Base-by-base conservation (phyloP, 495 filamentous ascomycete species). In the Penicillium soppii region DNA sequence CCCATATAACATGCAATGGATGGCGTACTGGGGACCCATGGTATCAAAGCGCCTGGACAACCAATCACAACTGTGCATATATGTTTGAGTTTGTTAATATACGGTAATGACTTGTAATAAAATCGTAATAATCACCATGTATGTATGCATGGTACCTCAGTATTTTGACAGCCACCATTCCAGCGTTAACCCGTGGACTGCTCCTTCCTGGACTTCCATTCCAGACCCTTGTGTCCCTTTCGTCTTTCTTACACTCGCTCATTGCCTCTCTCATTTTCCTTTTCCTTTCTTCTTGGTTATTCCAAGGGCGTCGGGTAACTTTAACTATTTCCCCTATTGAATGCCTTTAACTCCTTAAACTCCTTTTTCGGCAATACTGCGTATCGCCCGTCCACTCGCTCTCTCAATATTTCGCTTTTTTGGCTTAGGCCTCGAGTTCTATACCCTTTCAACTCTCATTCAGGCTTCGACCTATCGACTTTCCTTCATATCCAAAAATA, bases 351-450 rank as follows among this genome's bases (percentile, higher is more conserved):
- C 51, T 47, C 53, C 49, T 44, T 46, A 50, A n/a, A 41, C 44
- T 51, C 50, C 49, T 50, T 55, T 54, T 45, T 32, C 41, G 64
- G 64, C 59, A 50, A 69, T 69, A 69, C 68, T 69, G 65, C 62
- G 64, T 71, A 61, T 66, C 58, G 68, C 68, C 68, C 43, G 56
- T 59, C 51, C 69, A 50, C 59, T 72, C 69, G 58, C 65, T 72
- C 55, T 52, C 23, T 56, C 48, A 41, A 39, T 52, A 38, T 53
- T 49, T 46, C 35, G 27, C 47, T 54, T 30, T 40, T 56, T 48
- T 41, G 30, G 43, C 45, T 59, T 52, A 44, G 47, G 56, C 43
- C 46, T 48, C 20, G n/a, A n/a, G n/a, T 40, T 45, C 44, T 41
- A 46, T 48, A 48, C 50, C 41, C 45, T 46, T 43, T 27, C 46